Conservation (phyloP, 495 filamentous ascomycete species). For the Xylaria bambusicola region DNA sequence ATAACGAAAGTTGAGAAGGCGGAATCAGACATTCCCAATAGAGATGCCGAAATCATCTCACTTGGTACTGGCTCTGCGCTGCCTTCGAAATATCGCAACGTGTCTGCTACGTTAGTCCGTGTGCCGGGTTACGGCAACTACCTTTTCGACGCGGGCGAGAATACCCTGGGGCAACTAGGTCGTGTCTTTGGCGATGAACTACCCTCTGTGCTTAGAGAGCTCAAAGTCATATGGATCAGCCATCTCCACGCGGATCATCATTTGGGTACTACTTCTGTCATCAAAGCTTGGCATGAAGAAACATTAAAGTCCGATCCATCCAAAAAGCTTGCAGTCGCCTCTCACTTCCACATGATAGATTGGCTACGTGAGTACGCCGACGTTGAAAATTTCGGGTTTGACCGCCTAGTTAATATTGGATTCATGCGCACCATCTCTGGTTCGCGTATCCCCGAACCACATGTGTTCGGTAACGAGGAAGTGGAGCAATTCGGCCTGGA, state of each 20-base stretch:
- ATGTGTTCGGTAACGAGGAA: slow-evolving; percentile 22
- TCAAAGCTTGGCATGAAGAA: slow-evolving; percentile 75
- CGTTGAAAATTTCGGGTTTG: slow-evolving; percentile 76
- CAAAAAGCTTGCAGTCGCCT: slow-evolving; percentile 48
- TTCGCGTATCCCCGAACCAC: slow-evolving; percentile 11
- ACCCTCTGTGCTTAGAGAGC: slow-evolving; percentile 68
- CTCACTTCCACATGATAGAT: slow-evolving; percentile 62
- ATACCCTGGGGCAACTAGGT: slow-evolving; percentile 86
- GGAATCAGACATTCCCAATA: slow-evolving; percentile 61
- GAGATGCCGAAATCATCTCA: slow-evolving; percentile 77
- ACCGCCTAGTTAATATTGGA: slow-evolving; percentile 37
- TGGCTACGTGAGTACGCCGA: slow-evolving; percentile 77
- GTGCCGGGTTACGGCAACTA: slow-evolving; percentile 84
- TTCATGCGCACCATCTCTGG: slow-evolving; percentile 18
- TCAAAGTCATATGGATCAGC: slow-evolving; percentile 89
- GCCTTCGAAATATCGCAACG: slow-evolving; percentile 93
- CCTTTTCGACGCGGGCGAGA: slow-evolving; percentile 89
- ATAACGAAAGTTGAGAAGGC: slow-evolving; percentile 38
- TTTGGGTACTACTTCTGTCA: slow-evolving; percentile 73
- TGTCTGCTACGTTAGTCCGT: slow-evolving; percentile 81
- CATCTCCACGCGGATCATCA: slow-evolving; percentile 98
- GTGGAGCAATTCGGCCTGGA: slow-evolving; percentile 40
- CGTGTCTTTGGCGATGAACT: slow-evolving; percentile 69
- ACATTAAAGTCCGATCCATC: slow-evolving; percentile 24
- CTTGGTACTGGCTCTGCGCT: slow-evolving; percentile 88